A percentile compares a stretch with the other conserved stretches of the same genome.
These are phyloP conservation scores for Serendipita sp. DNA, from an alignment of 768 basidiomycete genomes.

Conservation along the genomic window DNA sequence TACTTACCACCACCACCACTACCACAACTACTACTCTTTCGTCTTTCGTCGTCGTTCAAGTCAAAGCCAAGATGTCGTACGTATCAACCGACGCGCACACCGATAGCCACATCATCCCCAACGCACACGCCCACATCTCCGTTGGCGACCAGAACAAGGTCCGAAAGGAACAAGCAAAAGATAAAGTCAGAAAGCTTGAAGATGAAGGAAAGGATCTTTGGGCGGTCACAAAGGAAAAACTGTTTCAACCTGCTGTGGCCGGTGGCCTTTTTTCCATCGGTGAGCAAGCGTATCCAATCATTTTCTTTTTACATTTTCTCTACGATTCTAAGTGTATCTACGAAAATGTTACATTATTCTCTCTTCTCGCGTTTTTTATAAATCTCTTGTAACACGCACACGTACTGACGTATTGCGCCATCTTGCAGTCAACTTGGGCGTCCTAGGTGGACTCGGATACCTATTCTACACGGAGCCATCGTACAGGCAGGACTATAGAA, in stretches of 20 bases:
- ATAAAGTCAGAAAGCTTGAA: constrained; percentile 27
- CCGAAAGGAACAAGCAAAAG: constrained; percentile 20
- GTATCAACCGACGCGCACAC: constrained; percentile 49
- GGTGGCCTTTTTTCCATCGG: constrained; percentile 58
- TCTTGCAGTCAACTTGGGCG: constrained; percentile 48
- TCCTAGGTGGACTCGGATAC: constrained; percentile 45
- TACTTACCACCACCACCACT: too few species aligned
- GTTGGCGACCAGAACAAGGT: constrained; percentile 11
- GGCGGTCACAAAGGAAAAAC: constrained; percentile 32
- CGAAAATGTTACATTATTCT: background rate
- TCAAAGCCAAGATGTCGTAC: constrained; percentile 41
- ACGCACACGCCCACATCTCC: background rate
- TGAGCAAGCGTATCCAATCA: constrained; percentile 19
- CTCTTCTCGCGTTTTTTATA: background rate
- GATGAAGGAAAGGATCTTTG: constrained; percentile 39
- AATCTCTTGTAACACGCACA: background rate
- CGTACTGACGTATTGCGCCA: background rate
- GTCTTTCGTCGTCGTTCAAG: too few species aligned
- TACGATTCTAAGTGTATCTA: background rate
- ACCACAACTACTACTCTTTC: too few species aligned
- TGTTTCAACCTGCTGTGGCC: constrained; percentile 51
- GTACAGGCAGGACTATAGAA: constrained; percentile 39
- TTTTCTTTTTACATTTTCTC: background rate
- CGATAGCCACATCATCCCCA: constrained; percentile 15
- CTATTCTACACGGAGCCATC: constrained; percentile 45